Evolutionary conservation across 2,329 filamentous ascomycete species (phyloP), one percentile per base, ranked within the genome.

Genomic region (Alternaria atra): DNA sequence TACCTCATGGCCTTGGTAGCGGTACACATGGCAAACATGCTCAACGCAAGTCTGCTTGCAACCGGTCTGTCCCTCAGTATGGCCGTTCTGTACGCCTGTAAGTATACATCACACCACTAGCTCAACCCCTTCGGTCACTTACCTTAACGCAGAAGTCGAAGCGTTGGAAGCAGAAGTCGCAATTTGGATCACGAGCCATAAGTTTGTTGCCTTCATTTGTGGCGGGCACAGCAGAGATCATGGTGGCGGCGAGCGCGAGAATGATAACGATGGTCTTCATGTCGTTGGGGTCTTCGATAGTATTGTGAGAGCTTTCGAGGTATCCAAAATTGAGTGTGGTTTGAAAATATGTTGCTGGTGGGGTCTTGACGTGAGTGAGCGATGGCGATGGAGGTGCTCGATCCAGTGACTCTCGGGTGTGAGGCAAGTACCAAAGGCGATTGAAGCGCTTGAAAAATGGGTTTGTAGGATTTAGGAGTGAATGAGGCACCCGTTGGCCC

Each of bases 61-160:
- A 6, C 66, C 65, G 2, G 23, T 13, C 27, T 67, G 60, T 23
- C 61, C 61, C 4, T 37, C 5, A 2, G 58, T 61, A 25, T 61
- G 57, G 4, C 66, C 66, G 30, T 69, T 67, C 66, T 69, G 4
- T 4, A 4, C 4, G 13, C 10, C 12, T 8, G 25, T 61, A 25
- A 53, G 59, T 46, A 6, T 39, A 4, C 8, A 25, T 15, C 17
- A 8, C 32, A 43, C 3, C 12, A 1, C 12, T 0, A 9, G 0
- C n/a, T 4, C 30, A 15, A 4, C 1, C 46, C 1, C 20, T 2
- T 23, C 13, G 13, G 0, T 12, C 30, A 5, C 47, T 52, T 59
- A 67, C 66, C 23, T 61, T 30, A 23, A 56, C 29, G 53, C 66
- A 69, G 35, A 63, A 67, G 5, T 63, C 6, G 58, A 57, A 67